A percentile compares a stretch with the other conserved stretches of the same genome.
phyloP scores from a whole-genome alignment of 1,139 yeast species.

The Geotrichum bryndzae region DNA sequence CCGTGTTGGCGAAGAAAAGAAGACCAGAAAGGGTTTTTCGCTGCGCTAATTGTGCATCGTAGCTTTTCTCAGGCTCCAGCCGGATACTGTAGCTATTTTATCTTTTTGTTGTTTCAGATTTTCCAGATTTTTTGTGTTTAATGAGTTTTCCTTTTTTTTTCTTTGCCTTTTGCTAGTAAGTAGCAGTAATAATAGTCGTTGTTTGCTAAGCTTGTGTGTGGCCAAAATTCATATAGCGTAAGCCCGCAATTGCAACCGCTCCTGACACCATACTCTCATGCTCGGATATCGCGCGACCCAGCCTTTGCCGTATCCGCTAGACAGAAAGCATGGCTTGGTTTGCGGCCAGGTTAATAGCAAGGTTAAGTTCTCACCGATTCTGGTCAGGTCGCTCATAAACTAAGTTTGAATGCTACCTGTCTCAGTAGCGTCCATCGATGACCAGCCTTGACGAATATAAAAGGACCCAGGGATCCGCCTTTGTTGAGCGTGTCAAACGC shows the following conservation, averaged over 20 bases:
- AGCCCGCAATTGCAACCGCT: neutral
- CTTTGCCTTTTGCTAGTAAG: neutral
- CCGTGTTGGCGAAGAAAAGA: slow-evolving; percentile 51
- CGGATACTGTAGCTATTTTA: neutral
- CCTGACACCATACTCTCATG: neutral
- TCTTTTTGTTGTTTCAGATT: neutral
- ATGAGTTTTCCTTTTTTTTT: neutral
- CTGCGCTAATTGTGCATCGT: slow-evolving; percentile 36
- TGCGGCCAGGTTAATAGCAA: neutral
- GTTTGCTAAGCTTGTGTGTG: neutral
- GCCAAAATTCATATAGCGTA: no score
- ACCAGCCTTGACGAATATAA: neutral
- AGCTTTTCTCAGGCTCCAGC: neutral
- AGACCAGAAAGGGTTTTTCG: slow-evolving; percentile 49
- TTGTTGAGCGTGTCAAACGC: no score
- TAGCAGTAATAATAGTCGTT: neutral
- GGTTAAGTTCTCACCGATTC: neutral
- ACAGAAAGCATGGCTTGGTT: neutral
- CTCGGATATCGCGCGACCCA: neutral
- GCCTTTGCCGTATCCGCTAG: neutral
- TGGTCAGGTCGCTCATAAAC: neutral
- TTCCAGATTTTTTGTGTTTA: neutral
- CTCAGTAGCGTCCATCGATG: neutral
- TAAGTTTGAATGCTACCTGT: neutral
- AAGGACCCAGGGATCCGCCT: neutral